Conservation (phyloP, 768 basidiomycete genomes). For the Panaeolus cyanescens region DNA sequence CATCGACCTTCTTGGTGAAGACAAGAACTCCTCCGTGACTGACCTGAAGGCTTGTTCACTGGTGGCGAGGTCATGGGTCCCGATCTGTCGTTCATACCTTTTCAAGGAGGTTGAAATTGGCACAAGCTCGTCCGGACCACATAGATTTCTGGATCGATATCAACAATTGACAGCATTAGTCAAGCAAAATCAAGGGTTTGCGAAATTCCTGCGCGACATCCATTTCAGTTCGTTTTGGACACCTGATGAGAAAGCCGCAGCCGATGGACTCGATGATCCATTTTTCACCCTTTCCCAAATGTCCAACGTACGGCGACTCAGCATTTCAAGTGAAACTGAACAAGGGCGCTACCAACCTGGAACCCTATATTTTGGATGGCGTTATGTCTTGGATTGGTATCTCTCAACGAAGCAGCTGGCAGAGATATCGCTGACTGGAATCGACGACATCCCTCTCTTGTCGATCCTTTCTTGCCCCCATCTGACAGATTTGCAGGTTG, state of each 20-base stretch:
- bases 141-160: too few species aligned
- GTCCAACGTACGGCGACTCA: not conserved
- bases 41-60: not conserved
- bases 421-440: not conserved
- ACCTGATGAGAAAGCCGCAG: not conserved
- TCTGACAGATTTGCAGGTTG: too few species aligned
- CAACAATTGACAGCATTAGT: too few species aligned
- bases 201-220: not conserved
- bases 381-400: not conserved
- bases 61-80: not conserved
- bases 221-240: not conserved
- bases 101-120: not conserved
- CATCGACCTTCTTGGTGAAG: too few species aligned
- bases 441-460: not conserved
- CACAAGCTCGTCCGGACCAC: too few species aligned
- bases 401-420: not conserved
- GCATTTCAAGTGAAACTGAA: not conserved
- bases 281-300: not conserved
- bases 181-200: not conserved
- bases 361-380: not conserved
- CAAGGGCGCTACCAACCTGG: not conserved
- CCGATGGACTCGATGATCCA: not conserved
- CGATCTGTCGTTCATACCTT: not conserved
- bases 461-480: not conserved
- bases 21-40: not conserved